A percentile compares a stretch with the other conserved stretches of the same genome.
phyloP scores from a whole-genome alignment of 768 basidiomycete genomes.

The Clitopilus hobsonii region DNA sequence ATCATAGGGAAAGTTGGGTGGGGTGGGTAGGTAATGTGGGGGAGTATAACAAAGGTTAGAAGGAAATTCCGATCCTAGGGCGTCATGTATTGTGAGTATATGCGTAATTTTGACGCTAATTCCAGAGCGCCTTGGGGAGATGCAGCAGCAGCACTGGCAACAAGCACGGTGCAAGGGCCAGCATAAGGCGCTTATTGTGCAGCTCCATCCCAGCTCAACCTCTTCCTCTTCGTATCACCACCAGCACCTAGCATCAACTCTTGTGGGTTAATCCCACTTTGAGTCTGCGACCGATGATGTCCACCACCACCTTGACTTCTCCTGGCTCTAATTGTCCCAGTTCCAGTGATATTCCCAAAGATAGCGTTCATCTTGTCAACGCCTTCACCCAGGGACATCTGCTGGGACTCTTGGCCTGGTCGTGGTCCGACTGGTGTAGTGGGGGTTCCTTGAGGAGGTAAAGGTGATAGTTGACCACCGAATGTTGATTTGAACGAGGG shows the following conservation, averaged over 20 bases:
- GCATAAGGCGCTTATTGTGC: slow-evolving; percentile 17
- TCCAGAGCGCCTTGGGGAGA: too few relatives aligned
- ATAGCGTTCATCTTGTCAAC: slow-evolving; percentile 10
- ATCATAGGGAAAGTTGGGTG: neutral
- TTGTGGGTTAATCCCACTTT: slow-evolving; percentile 42
- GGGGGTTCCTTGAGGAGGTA: neutral
- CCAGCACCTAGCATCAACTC: slow-evolving; percentile 38
- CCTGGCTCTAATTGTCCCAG: slow-evolving; percentile 3
- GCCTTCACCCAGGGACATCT: neutral
- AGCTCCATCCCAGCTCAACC: slow-evolving; percentile 53
- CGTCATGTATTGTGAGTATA: neutral
- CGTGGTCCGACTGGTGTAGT: neutral
- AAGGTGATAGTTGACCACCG: neutral
- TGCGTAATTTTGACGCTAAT: neutral
- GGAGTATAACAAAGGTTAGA: too few relatives aligned
- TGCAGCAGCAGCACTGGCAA: too few relatives aligned
- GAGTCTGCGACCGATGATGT: slow-evolving; percentile 47
- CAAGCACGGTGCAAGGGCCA: slow-evolving; percentile 15
- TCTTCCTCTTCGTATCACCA: slow-evolving; percentile 49
- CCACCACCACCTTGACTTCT: slow-evolving; percentile 13
- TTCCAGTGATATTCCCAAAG: slow-evolving; percentile 25
- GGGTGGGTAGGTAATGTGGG: too few relatives aligned
- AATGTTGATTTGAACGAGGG: neutral
- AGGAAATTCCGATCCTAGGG: neutral
- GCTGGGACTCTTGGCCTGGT: neutral